phyloP scores from a whole-genome alignment of 176 grass and related monocot species.

The Hordeum marinum region DNA sequence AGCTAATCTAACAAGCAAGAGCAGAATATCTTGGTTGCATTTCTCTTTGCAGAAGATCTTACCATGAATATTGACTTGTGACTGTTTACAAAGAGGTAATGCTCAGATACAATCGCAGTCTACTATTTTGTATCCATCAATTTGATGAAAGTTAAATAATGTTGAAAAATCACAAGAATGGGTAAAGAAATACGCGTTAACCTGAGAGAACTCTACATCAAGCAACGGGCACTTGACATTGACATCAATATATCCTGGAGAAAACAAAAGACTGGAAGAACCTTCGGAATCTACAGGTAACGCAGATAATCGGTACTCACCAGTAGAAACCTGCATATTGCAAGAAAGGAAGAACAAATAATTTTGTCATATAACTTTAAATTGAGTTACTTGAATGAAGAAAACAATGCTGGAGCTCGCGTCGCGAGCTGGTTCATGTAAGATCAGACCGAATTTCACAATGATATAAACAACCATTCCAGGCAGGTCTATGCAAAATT shows the following conservation, averaged over 20 bases:
- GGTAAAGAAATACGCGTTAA: slow-evolving; percentile 27
- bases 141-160: neutral
- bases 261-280: slow-evolving; percentile 73
- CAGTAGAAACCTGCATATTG: slow-evolving; percentile 71
- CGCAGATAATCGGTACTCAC: slow-evolving; percentile 72
- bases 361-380: neutral
- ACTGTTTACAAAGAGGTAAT: slow-evolving; percentile 46
- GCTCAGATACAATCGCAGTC: slow-evolving; percentile 25
- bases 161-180: neutral
- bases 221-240: slow-evolving; percentile 77
- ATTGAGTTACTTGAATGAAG: slow-evolving; percentile 5
- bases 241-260: slow-evolving; percentile 65
- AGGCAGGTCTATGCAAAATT: neutral
- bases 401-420: neutral
- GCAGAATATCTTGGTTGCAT: slow-evolving; percentile 59
- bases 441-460: slow-evolving; percentile 19
- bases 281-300: slow-evolving; percentile 66
- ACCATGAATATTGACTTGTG: slow-evolving; percentile 91
- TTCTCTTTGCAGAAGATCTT: slow-evolving; percentile 80
- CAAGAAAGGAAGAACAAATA: slow-evolving; percentile 16
- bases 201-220: slow-evolving; percentile 88
- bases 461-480: slow-evolving; percentile 19
- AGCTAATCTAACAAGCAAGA: slow-evolving; percentile 76
- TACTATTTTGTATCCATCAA: slow-evolving; percentile 5
- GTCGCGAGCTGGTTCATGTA: neutral